Conservation (phyloP, 805 yeast species). For the Sungouiella blattae region DNA sequence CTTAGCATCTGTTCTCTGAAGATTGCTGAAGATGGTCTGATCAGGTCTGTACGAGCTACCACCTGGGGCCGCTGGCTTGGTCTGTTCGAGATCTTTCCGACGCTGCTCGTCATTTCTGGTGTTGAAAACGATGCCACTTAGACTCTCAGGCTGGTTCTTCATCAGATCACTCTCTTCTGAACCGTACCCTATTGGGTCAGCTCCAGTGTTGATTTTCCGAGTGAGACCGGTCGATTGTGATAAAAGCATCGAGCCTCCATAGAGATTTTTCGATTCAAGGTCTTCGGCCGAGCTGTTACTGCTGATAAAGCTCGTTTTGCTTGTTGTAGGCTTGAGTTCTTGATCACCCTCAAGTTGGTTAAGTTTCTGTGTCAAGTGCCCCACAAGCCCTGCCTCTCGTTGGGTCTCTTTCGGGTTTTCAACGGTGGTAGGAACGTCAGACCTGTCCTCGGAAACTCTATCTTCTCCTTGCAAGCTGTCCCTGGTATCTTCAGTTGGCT, state of each 20-base stretch:
- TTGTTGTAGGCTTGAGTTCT: not conserved
- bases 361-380: no score
- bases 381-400: no score
- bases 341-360: not conserved
- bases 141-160: slow-evolving; percentile 1
- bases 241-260: slow-evolving; percentile 40
- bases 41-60: slow-evolving; percentile 40
- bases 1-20: slow-evolving; percentile 38
- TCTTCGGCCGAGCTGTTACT: slow-evolving; percentile 26
- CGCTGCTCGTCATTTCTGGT: slow-evolving; percentile 1
- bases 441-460: not conserved
- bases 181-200: slow-evolving; percentile 1
- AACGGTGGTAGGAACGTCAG: not conserved
- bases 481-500: not conserved
- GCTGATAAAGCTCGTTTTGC: slow-evolving; percentile 7
- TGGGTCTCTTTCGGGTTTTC: no score
- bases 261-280: slow-evolving; percentile 28
- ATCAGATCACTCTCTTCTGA: slow-evolving; percentile 5
- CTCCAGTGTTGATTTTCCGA: slow-evolving; percentile 22
- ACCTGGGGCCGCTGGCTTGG: no score
- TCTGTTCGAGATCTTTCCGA: slow-evolving; percentile 1
- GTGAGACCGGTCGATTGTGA: slow-evolving; percentile 43
- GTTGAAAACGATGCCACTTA: not conserved
- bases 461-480: not conserved
- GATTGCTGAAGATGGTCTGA: slow-evolving; percentile 39